Conservation (phyloP, 495 filamentous ascomycete species). For the Rusavskia elegans region DNA sequence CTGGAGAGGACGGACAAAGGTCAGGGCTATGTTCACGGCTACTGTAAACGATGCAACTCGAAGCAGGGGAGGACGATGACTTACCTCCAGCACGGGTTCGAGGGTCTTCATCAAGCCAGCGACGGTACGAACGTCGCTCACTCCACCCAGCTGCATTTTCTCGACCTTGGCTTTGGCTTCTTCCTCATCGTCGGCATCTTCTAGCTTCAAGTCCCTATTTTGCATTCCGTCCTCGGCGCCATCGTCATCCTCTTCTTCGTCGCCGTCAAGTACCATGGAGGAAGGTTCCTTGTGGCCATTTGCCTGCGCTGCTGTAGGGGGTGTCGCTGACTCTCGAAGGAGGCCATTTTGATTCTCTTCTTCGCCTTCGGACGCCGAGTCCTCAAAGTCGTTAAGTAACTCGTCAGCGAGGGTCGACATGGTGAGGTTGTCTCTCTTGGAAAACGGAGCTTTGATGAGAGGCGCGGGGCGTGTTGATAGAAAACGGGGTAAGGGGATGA, state of each 20-base stretch:
- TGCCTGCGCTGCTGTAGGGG: constrained; percentile 7
- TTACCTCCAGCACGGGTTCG: constrained; percentile 63
- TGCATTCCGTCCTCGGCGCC: constrained; percentile 11
- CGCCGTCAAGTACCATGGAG: constrained; percentile 35
- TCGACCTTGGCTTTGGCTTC: constrained; percentile 58
- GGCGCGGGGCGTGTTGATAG: too few species aligned
- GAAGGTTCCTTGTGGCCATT: constrained; percentile 19
- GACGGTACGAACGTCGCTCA: constrained; percentile 61
- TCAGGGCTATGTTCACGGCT: constrained; percentile 37
- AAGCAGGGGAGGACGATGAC: constrained; percentile 10
- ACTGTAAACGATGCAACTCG: constrained; percentile 26
- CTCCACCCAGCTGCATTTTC: constrained; percentile 56
- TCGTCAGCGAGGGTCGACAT: constrained; percentile 76
- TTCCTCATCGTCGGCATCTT: constrained; percentile 44
- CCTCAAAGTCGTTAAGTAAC: constrained; percentile 80
- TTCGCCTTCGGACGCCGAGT: constrained; percentile 44
- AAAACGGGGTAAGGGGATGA: too few species aligned
- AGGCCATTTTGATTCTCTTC: constrained; percentile 33
- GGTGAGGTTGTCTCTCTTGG: constrained; percentile 1
- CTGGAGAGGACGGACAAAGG: constrained; percentile 35
- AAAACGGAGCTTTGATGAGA: too few species aligned
- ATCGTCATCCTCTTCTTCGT: constrained; percentile 19
- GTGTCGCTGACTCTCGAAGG: constrained; percentile 18
- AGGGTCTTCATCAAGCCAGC: constrained; percentile 62
- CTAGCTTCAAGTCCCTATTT: constrained; percentile 16